Conservation (phyloP, 345 rosid species). For the Pugionium cornutum region DNA sequence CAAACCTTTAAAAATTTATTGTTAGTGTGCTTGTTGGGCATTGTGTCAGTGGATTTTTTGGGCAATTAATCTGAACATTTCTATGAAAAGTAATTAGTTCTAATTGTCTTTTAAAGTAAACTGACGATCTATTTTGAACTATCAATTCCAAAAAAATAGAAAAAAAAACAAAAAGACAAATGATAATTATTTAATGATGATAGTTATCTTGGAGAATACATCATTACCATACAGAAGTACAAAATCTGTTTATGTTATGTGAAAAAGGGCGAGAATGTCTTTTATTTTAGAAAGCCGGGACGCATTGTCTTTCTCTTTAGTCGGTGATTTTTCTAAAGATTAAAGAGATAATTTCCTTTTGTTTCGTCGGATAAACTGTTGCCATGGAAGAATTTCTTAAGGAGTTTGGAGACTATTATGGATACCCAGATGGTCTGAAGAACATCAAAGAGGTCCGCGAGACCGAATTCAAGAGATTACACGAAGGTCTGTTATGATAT, state of each 20-base stretch:
- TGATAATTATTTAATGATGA: no score
- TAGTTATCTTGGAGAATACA: no score
- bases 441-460: constrained; percentile 72
- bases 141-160: no score
- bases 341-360: not conserved
- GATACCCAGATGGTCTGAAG: constrained; percentile 78
- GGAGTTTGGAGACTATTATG: constrained; percentile 72
- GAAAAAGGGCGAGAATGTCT: not conserved
- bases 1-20: no score
- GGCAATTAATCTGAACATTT: no score
- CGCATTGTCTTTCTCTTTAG: not conserved
- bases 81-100: no score
- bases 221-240: not conserved
- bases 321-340: constrained; percentile 28
- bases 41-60: no score
- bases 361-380: not conserved
- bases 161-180: no score
- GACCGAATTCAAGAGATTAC: constrained; percentile 78
- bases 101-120: no score
- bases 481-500: constrained; percentile 41
- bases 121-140: no score
- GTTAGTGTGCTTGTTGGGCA: no score
- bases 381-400: constrained; percentile 55
- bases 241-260: not conserved
- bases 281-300: constrained; percentile 35